phyloP scores from a whole-genome alignment of 208 protist species.

The Balamuthia mandrillaris region DNA sequence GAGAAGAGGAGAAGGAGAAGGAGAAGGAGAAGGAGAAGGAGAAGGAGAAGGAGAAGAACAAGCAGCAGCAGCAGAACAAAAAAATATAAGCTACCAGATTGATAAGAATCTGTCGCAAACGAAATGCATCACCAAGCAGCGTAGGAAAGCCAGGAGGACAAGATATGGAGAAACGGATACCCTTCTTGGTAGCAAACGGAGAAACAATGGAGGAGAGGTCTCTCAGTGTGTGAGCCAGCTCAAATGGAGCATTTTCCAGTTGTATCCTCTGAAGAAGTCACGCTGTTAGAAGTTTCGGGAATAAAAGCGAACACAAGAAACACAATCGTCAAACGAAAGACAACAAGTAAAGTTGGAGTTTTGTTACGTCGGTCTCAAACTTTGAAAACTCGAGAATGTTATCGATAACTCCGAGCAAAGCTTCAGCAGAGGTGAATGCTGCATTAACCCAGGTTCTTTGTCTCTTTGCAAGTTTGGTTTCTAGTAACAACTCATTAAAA shows the following conservation, averaged over 20 bases:
- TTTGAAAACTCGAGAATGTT: constrained; percentile 28
- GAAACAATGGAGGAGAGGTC: background rate
- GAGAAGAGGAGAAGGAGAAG: background rate
- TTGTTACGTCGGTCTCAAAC: constrained; percentile 26
- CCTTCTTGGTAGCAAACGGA: background rate
- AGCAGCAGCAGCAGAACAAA: too few species aligned
- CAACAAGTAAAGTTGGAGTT: too few species aligned
- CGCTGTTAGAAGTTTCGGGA: too few species aligned
- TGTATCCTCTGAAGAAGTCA: too few species aligned
- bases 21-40: background rate
- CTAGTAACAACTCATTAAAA: background rate
- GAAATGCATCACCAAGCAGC: background rate
- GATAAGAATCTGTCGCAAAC: background rate
- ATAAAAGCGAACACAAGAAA: too few species aligned
- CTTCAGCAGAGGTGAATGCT: constrained; percentile 3
- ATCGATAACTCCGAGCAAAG: background rate
- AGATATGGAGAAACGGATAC: background rate
- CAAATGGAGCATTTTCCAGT: background rate
- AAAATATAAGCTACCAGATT: background rate
- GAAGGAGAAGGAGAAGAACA: background rate
- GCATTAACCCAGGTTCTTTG: background rate
- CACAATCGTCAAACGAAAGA: too few species aligned
- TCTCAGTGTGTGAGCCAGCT: background rate
- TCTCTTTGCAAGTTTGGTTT: background rate
- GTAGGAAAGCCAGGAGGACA: background rate